phyloP scores from a whole-genome alignment of 768 basidiomycete species.

The Macrocybe gigantea region DNA sequence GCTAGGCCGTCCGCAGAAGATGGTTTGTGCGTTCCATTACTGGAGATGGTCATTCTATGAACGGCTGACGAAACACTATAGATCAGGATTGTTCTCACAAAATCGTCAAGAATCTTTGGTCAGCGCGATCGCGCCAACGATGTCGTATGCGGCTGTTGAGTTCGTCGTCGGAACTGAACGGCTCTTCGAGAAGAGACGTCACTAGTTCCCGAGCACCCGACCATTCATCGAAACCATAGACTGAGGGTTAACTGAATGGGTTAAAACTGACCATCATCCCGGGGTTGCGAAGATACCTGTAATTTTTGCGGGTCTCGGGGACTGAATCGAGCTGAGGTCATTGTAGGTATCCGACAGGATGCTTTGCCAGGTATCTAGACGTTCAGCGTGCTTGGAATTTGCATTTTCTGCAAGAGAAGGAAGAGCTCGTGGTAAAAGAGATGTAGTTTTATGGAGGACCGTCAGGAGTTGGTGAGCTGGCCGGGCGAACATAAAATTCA shows the following conservation, averaged over 20 bases:
- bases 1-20: slow-evolving; percentile 8
- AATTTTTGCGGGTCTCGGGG: slow-evolving; percentile 34
- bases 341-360: slow-evolving; percentile 32
- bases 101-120: slow-evolving; percentile 27
- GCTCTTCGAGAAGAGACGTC: slow-evolving; percentile 66
- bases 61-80: slow-evolving; percentile 5
- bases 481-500: neutral
- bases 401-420: slow-evolving; percentile 9
- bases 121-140: slow-evolving; percentile 37
- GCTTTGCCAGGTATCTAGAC: slow-evolving; percentile 39
- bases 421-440: slow-evolving; percentile 40
- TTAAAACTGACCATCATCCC: neutral
- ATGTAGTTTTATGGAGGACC: slow-evolving; percentile 42
- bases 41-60: no score
- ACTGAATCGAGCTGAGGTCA: slow-evolving; percentile 22
- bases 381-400: slow-evolving; percentile 13
- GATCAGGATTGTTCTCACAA: slow-evolving; percentile 27
- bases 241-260: slow-evolving; percentile 24
- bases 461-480: slow-evolving; percentile 28
- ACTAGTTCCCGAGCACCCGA: slow-evolving; percentile 54
- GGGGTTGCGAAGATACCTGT: slow-evolving; percentile 23
- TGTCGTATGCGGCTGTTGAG: slow-evolving; percentile 36
- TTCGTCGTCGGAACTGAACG: slow-evolving; percentile 48
- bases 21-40: slow-evolving; percentile 2
- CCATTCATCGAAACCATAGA: slow-evolving; percentile 51